Percentiles rank a stretch among this genome's conserved stretches.
These are phyloP conservation scores for Penicillium alfredii DNA, from an alignment of 495 filamentous ascomycete species.

Conservation along the genomic window DNA sequence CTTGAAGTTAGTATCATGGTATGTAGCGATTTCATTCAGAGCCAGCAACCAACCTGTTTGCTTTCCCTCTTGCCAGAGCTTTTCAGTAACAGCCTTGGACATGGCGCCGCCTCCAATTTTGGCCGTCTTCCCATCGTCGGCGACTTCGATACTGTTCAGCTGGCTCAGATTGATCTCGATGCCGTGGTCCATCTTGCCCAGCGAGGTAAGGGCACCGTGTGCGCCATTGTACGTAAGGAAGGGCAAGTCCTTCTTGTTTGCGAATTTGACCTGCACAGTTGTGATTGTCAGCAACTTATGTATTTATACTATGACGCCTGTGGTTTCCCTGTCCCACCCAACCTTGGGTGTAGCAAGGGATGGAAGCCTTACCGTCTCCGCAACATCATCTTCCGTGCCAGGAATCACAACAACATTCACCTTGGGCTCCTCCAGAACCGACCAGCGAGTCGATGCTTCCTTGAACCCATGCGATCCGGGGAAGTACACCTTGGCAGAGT, in stretches of 20 bases:
- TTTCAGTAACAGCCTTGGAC: constrained; percentile 24
- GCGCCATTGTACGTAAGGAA: constrained; percentile 46
- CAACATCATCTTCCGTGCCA: constrained; percentile 47
- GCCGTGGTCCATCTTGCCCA: constrained; percentile 41
- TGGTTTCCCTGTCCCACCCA: too few species aligned
- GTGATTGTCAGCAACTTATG: constrained; percentile 3
- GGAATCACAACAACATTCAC: constrained; percentile 45
- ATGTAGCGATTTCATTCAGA: too few species aligned
- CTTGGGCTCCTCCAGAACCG: constrained; percentile 29
- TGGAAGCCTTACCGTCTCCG: constrained; percentile 35
- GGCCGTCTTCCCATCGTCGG: constrained; percentile 39
- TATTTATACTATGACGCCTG: too few species aligned
- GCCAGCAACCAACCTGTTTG: too few species aligned
- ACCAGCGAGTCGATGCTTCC: constrained; percentile 41
- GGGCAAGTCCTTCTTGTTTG: constrained; percentile 39
- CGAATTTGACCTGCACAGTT: constrained; percentile 35
- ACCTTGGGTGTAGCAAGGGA: too few species aligned
- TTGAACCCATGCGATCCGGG: constrained; percentile 38
- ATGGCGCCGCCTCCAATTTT: constrained; percentile 47
- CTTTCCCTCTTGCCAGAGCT: constrained; percentile 25
- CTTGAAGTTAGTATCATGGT: too few species aligned
- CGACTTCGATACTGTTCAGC: constrained; percentile 37
- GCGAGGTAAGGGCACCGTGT: constrained; percentile 39
- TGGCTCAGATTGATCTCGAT: constrained; percentile 42
- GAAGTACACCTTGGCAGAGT: constrained; percentile 36